Base-by-base conservation (phyloP, 495 filamentous ascomycete genomes). In the Penicillium verhagenii region DNA sequence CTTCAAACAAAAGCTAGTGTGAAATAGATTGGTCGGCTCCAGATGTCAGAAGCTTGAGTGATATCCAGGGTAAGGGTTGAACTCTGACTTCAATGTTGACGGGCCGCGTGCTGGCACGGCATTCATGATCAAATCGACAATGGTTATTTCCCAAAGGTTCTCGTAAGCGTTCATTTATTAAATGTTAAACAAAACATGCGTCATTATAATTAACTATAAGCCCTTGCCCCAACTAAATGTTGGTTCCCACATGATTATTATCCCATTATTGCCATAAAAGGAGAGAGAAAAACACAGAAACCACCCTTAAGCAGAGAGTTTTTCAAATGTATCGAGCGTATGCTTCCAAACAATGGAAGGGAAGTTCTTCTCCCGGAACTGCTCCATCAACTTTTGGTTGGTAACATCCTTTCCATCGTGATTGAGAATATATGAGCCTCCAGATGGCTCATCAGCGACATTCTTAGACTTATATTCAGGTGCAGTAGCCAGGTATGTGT, bases 381-480 rank as follows among this genome's bases (percentile, higher is more conserved):
- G 47, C 18, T 50, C 60, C 54, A 83, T 53, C 7, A 77, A 38
- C 23, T 64, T 60, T 43, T 66, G 50, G 11, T 74, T 71, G 39
- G 68, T 70, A 1, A 68, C 55, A 55, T 71, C 60, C 50, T 78
- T 73, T 1, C 72, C 72, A 23, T 81, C 63, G 50, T 64, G 61
- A 25, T 69, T 72, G 11, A 82, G 59, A 7, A 72, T 69, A 63
- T 84, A 85, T 25, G 72, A 73, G 1, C 82, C 80, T 40, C 70
- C 72, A 0, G n/a, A n/a, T n/a, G n/a, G n/a, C n/a, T n/a, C n/a
- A n/a, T 75, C 79, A 0, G 45, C 51, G 33, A 18, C 38, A 40
- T 40, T 20, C 38, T 7, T 40, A 13, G 38, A 40, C 6, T 40
- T 40, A 10, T 26, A 45, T 11, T 26, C 13, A 3, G 21, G 10